Evolutionary conservation across 2,329 filamentous ascomycete species (phyloP), one percentile per base, ranked within the genome.

Genomic region (Waltergamsia citrina): DNA sequence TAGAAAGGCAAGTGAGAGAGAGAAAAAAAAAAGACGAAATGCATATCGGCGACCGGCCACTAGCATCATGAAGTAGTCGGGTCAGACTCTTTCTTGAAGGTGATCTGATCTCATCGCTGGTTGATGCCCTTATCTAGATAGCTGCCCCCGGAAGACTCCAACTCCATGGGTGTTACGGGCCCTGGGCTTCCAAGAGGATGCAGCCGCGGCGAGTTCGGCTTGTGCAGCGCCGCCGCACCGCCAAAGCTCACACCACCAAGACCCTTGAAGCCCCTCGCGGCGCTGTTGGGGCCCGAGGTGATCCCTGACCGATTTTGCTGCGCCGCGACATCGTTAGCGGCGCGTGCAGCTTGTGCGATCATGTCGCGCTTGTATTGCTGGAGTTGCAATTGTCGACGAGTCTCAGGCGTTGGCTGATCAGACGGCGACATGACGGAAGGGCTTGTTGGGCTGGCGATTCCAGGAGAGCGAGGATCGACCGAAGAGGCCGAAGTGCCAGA

Each of bases 331-430:
- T 50, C 42, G 7, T 51, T 54, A 15, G 61, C 53, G 6, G 67
- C 69, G 41, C 69, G 53, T 18, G 61, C 59, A 7, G 72, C 69
- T 45, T 77, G 73, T 1, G 68, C 65, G 31, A 76, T 66, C 72
- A 78, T 76, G 36, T 77, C 71, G 32, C 69, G 60, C 44, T 77
- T 69, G 42, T 78, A 78, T 43, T 78, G 70, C 44, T 69, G 65
- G 24, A 78, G 43, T 37, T 64, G 65, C 28, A 77, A 42, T 38
- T 63, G 65, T 19, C 63, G 62, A 38, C 66, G 67, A 15, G 65
- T 59, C 35, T 77, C 71, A 1, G 62, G 46, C 14, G 32, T 27
- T 16, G 15, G 15, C 26, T 20, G 38, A 20, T 23, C 23, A 33
- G 24, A 18, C 22, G 25, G 7, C 25, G 35, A 21, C 30, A 34